Evolutionary conservation across 441 rosid species (phyloP).

Genomic region (Eutrema salsugineum): DNA sequence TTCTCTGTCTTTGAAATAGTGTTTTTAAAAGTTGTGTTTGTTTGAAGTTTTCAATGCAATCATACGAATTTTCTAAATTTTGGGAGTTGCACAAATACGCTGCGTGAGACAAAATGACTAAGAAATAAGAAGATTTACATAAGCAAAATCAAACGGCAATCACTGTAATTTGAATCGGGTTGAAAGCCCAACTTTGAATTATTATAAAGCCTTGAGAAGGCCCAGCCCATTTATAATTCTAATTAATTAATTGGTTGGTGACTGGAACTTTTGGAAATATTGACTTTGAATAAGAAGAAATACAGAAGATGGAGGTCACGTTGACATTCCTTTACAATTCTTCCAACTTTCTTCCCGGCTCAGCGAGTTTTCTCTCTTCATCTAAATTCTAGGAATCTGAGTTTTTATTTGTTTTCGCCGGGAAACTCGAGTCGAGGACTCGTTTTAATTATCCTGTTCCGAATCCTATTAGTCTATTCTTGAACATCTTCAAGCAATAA

Average conservation of each 20-base stretch:
- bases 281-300: slow-evolving; percentile 1
- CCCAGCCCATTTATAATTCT: neutral
- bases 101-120: neutral
- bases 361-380: slow-evolving; percentile 17
- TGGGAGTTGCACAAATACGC: neutral
- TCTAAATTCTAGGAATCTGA: slow-evolving; percentile 32
- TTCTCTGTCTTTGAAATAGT: neutral
- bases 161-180: neutral
- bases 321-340: slow-evolving; percentile 5
- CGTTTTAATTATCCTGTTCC: neutral
- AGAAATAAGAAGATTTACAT: too few species aligned
- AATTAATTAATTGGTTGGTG: neutral
- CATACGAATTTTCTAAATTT: neutral
- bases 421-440: neutral
- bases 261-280: neutral
- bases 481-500: neutral
- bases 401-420: neutral
- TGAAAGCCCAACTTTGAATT: neutral
- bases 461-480: neutral
- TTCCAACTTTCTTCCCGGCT: neutral
- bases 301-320: neutral
- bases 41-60: neutral
- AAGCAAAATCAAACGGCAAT: neutral
- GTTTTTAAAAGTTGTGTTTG: neutral
- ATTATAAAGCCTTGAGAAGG: neutral